A percentile compares a stretch with the other conserved stretches of the same genome.
Evolutionary conservation across 2,329 filamentous ascomycete species (phyloP).

Genomic region (Mollisiaceae sp.): DNA sequence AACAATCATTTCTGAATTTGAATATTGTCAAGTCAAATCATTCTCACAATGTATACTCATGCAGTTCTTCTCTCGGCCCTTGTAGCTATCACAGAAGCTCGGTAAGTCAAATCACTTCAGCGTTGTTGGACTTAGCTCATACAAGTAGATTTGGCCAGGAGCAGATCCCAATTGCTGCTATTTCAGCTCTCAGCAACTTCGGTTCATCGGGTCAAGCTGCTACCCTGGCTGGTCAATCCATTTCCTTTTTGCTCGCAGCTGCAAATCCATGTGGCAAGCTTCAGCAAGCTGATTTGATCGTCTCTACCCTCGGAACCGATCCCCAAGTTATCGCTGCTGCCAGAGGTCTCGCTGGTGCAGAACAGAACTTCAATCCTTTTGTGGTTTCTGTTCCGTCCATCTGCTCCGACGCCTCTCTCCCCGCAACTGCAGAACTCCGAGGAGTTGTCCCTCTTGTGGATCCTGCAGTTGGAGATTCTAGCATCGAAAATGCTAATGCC

Average conservation of each 20-base stretch:
- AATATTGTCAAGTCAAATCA: constrained; percentile 12
- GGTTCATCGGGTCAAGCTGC: constrained; percentile 44
- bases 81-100: constrained; percentile 37
- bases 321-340: constrained; percentile 64
- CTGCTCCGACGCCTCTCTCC: constrained; percentile 66
- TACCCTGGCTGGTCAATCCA: constrained; percentile 64
- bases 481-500: constrained; percentile 66
- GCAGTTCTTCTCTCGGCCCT: constrained; percentile 33
- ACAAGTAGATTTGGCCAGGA: constrained; percentile 63
- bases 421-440: constrained; percentile 62
- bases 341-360: constrained; percentile 66
- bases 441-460: constrained; percentile 72
- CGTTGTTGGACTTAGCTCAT: constrained; percentile 6
- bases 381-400: constrained; percentile 62
- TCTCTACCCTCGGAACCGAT: constrained; percentile 63
- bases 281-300: constrained; percentile 66
- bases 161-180: constrained; percentile 58
- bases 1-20: constrained; percentile 20
- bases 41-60: constrained; percentile 36
- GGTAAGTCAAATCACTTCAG: constrained; percentile 28
- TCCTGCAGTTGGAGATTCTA: constrained; percentile 63
- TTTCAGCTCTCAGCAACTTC: constrained; percentile 57
- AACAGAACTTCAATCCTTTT: constrained; percentile 77
- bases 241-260: constrained; percentile 65
- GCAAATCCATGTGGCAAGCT: constrained; percentile 70